Evolutionary conservation across 192 early-diverging fungal genomes (phyloP), one percentile per base, ranked within the genome.

Genomic region (Dimargaris xerosporica): DNA sequence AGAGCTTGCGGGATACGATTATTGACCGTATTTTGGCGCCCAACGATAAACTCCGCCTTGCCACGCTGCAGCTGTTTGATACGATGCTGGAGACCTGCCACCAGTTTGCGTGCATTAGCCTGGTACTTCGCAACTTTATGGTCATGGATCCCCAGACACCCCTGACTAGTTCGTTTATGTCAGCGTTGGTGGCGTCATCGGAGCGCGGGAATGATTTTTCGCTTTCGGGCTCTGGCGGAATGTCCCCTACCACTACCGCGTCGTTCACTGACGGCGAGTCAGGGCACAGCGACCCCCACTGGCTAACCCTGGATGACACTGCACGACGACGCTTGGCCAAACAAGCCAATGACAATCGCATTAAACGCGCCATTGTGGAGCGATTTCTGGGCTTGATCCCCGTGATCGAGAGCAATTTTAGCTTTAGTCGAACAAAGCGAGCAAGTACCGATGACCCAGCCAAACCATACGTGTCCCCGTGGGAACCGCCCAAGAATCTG

Each of bases 51-150:
- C 62, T 83, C 34, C 65, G 77, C 13, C 66, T 83, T 52, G 74
- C 71, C 65, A 76, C 81, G 11, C 65, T 83, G 54, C 75, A 78
- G 5, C 67, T 83, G 34, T 83, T 83, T 62, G 81, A 83, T 63
- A 73, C 75, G n/a, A 73, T 83, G 16, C 63, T 83, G 19, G 66
- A 73, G 55, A 81, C 77, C 1, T 76, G 75, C 62, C 79, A 81
- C 63, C 81, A 83, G 62, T 81, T 83, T 73, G 79, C 76, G 1
- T 71, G 73, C 54, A 76, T 73, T 30, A 81, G 75, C 47, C 66
- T 83, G 21, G 72, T 80, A 10, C 71, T 83, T 26, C 70, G 79
- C 54, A 83, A 83, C 64, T 81, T 76, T 52, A 15, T 75, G 30
- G 68, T 69, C 61, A 65, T 67, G 13, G 58, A 19, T 46, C 19